Base-by-base conservation (phyloP, 2,329 filamentous ascomycete species). In the Arthrinium phaeospermum region DNA sequence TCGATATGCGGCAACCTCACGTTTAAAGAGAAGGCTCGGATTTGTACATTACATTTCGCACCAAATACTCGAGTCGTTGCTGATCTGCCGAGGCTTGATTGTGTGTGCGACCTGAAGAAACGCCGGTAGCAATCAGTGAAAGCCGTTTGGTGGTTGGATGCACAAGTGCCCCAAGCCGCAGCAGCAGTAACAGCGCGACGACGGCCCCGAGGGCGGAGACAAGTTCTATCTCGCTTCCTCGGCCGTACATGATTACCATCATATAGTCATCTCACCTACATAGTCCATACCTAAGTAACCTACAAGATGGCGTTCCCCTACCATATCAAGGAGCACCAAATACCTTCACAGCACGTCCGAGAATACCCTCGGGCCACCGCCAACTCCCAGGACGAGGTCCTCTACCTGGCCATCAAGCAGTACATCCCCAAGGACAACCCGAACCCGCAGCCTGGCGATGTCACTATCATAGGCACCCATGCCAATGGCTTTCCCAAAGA, bases 401-500 rank as follows among this genome's bases (percentile, higher is more conserved):
- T 98, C 3, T 83, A 91, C 71, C 83, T 98, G 6, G 90, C 91
- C 12, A 88, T 98, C 70, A 98, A 98, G 85, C 94, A 98, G 80
- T 98, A 98, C 80, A 93, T 89, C 0, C 95, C 95, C 1, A 85
- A 90, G 71, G 88, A 92, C 78, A 95, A 95, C 77, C 87, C 85
- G 0, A 82, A 85, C 34, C 92, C 94, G 0, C 86, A 90, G 74
- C 89, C 90, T 0, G 93, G 94, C 46, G 94, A 96, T 81, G 85
- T 98, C 12, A 98, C 94, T 27, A 91, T 98, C 72, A 91, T 98
- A 71, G 94, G 89, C 14, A 92, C 92, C 5, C 95, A 98, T 83
- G 96, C 94, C 69, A 98, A 98, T 84, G 96, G 92, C 14, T 98
- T 98, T 76, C 93, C 94, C 14, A 98, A 98, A 93, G 96, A 98